phyloP scores from a whole-genome alignment of 192 early-diverging fungal genomes.

The Rhizophlyctis rosea region DNA sequence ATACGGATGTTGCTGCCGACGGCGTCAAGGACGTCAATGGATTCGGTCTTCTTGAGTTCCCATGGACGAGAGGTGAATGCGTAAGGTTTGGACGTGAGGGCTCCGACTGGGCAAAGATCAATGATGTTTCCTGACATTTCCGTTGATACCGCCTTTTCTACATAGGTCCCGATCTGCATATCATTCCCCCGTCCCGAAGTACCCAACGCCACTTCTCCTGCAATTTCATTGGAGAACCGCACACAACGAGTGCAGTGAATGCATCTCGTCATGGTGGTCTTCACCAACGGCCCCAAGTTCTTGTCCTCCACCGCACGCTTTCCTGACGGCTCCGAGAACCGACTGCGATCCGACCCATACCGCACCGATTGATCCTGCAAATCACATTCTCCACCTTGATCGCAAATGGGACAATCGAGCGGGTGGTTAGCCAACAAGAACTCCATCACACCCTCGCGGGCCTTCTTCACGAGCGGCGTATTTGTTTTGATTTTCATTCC shows the following conservation, averaged over 20 bases:
- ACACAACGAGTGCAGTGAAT: constrained; percentile 99
- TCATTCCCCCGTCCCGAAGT: constrained; percentile 94
- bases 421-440: constrained; percentile 97
- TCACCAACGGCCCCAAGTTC: constrained; percentile 92
- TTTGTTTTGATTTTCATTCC: constrained; percentile 98
- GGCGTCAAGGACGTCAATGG: constrained; percentile 92
- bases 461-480: constrained; percentile 92
- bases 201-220: constrained; percentile 91
- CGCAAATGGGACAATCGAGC: constrained; percentile 95
- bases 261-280: constrained; percentile 96
- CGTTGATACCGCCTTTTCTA: constrained; percentile 79
- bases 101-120: constrained; percentile 97
- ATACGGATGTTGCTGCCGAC: constrained; percentile 94
- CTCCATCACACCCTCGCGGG: constrained; percentile 71
- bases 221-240: constrained; percentile 97
- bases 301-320: constrained; percentile 99
- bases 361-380: constrained; percentile 97
- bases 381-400: constrained; percentile 99
- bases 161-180: constrained; percentile 98
- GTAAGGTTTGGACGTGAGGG: constrained; percentile 95
- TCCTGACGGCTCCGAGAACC: constrained; percentile 75
- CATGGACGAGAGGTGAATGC: constrained; percentile 90
- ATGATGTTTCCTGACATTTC: constrained; percentile 98
- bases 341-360: constrained; percentile 90
- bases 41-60: constrained; percentile 95